Conservation (phyloP, 2,329 filamentous ascomycete genomes). For the Orbilia quercus region DNA sequence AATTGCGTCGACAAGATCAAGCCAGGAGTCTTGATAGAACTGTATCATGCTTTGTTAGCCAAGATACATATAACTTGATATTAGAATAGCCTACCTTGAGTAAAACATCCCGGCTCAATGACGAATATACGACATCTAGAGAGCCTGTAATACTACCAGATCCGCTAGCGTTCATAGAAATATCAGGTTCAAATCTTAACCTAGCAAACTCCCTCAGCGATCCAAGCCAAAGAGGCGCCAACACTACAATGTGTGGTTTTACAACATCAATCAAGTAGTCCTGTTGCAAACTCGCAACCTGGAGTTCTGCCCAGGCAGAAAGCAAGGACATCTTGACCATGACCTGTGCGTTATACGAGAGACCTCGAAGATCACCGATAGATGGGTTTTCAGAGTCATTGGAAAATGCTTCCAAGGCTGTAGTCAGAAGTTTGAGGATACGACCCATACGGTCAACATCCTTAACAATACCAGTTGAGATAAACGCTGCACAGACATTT, state of each 20-base stretch:
- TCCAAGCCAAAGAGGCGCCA: constrained; percentile 93
- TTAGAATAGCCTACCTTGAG: constrained; percentile 69
- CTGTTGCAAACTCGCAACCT: constrained; percentile 93
- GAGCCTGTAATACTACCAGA: constrained; percentile 75
- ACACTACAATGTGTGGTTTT: constrained; percentile 85
- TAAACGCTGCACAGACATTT: constrained; percentile 97
- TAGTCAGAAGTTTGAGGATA: constrained; percentile 91
- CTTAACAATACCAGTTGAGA: constrained; percentile 95
- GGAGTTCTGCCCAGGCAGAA: constrained; percentile 95
- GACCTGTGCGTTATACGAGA: constrained; percentile 94
- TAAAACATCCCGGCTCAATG: constrained; percentile 90
- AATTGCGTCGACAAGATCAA: constrained; percentile 96
- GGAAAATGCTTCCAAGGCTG: constrained; percentile 90
- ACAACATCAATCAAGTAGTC: constrained; percentile 88
- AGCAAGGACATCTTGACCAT: constrained; percentile 99
- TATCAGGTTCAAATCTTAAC: constrained; percentile 94
- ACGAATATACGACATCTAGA: constrained; percentile 92
- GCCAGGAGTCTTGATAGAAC: constrained; percentile 97
- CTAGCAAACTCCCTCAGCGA: constrained; percentile 93
- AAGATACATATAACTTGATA: too few relatives aligned
- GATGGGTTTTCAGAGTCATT: constrained; percentile 80
- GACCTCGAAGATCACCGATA: constrained; percentile 90
- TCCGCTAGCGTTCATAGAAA: constrained; percentile 87
- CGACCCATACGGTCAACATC: constrained; percentile 99
- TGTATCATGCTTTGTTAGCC: constrained; percentile 59